Evolutionary conservation across 1,284 basidiomycete genomes (phyloP).

Genomic region (Wallemia mellicola): DNA sequence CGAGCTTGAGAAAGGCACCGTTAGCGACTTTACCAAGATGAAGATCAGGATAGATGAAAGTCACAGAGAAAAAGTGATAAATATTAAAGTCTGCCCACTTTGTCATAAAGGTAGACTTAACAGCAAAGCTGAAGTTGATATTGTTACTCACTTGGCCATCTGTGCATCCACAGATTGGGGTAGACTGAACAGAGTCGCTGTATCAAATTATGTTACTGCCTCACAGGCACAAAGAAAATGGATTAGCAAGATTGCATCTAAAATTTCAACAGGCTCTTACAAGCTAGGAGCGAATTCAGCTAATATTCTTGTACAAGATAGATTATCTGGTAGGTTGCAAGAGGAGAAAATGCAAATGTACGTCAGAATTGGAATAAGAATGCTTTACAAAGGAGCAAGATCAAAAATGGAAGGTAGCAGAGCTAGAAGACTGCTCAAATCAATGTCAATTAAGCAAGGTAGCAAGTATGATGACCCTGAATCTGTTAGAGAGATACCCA

Average conservation of each 20-base stretch:
- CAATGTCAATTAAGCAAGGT: conserved; percentile 77
- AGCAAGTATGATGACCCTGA: conserved; percentile 65
- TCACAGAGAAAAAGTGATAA: conserved; percentile 53
- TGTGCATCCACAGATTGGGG: conserved; percentile 83
- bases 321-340: conserved; percentile 61
- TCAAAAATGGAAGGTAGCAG: conserved; percentile 67
- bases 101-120: conserved; percentile 64
- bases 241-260: conserved; percentile 63
- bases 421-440: conserved; percentile 50
- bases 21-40: not conserved
- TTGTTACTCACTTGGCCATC: conserved; percentile 70
- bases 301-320: conserved; percentile 84
- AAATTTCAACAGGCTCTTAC: conserved; percentile 50
- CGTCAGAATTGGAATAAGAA: conserved; percentile 63
- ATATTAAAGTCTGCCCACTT: conserved; percentile 71
- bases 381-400: conserved; percentile 76
- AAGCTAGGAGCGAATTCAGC: conserved; percentile 74
- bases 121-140: conserved; percentile 67
- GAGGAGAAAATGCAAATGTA: conserved; percentile 98
- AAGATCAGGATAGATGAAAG: not conserved
- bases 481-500: conserved; percentile 51
- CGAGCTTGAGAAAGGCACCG: not conserved
- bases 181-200: conserved; percentile 56
- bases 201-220: conserved; percentile 83
- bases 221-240: conserved; percentile 90